These are phyloP conservation scores for Phascolomyces articulosus DNA, from an alignment of 371 early-diverging fungal species.

Conservation along the genomic window DNA sequence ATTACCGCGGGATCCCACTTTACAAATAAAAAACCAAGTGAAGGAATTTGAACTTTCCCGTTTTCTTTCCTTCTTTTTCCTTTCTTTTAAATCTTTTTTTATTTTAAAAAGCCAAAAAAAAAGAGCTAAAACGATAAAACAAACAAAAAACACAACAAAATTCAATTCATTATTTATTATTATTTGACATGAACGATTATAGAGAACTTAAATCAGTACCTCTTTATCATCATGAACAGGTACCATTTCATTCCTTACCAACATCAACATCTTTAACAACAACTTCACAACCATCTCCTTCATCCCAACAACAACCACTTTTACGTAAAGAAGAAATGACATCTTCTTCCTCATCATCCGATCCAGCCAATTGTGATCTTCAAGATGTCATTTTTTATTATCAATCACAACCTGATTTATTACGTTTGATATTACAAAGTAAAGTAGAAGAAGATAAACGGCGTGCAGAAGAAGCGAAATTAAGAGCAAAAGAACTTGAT, in stretches of 20 bases:
- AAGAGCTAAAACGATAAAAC: no score
- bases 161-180: no score
- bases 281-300: no score
- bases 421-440: constrained; percentile 51
- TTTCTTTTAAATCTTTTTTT: constrained; percentile 7
- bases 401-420: constrained; percentile 52
- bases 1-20: constrained; percentile 2
- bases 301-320: neutral
- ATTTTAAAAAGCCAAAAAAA: no score
- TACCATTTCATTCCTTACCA: constrained; percentile 35
- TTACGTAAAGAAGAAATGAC: constrained; percentile 4
- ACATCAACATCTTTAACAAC: constrained; percentile 15
- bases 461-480: constrained; percentile 41
- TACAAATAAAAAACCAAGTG: constrained; percentile 8
- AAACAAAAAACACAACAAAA: no score
- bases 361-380: constrained; percentile 34
- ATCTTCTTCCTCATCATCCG: neutral
- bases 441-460: constrained; percentile 62
- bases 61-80: constrained; percentile 7
- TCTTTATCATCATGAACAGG: constrained; percentile 47
- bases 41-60: constrained; percentile 7
- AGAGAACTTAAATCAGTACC: constrained; percentile 28
- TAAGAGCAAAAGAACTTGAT: constrained; percentile 46
- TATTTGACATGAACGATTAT: constrained; percentile 19
- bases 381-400: constrained; percentile 55